Evolutionary conservation across 352 stramenopile genomes (phyloP).

Genomic region (Aphanomyces invadans): DNA sequence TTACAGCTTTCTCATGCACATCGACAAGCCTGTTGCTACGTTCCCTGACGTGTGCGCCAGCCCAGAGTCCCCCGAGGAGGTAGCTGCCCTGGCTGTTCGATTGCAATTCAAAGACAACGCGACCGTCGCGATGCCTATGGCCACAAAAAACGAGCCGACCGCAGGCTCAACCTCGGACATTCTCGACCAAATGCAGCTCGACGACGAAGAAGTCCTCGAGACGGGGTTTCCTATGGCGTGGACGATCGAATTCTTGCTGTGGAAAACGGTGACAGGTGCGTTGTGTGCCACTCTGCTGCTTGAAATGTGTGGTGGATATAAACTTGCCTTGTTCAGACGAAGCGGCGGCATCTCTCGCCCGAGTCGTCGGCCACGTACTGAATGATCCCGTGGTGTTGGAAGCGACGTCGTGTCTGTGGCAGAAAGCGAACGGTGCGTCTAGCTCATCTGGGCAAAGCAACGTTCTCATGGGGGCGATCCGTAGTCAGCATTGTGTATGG

Average conservation of each 20-base stretch:
- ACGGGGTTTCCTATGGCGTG: neutral
- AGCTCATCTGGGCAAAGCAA: too few relatives aligned
- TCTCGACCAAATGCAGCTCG: neutral
- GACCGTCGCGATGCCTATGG: too few relatives aligned
- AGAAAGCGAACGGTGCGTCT: slow-evolving; percentile 4
- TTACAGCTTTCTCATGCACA: slow-evolving; percentile 5
- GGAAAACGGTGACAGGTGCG: neutral
- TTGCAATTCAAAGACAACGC: neutral
- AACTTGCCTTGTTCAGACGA: neutral
- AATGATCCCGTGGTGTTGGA: slow-evolving; percentile 11
- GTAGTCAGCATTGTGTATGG: slow-evolving; percentile 14
- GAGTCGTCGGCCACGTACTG: neutral
- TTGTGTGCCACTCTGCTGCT: too few relatives aligned
- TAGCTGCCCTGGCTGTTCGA: neutral
- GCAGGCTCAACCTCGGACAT: neutral
- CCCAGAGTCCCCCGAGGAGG: too few relatives aligned
- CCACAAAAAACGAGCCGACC: neutral
- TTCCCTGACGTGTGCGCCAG: neutral
- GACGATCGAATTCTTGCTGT: slow-evolving; percentile 5
- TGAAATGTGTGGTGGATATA: neutral
- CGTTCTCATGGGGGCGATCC: neutral
- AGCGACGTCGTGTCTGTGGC: neutral
- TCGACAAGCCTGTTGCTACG: neutral
- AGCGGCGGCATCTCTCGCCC: neutral
- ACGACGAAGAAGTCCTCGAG: slow-evolving; percentile 1